Evolutionary conservation across 345 rosid species (phyloP), one percentile per base, ranked within the genome.

Genomic region (Citropsis articulata): DNA sequence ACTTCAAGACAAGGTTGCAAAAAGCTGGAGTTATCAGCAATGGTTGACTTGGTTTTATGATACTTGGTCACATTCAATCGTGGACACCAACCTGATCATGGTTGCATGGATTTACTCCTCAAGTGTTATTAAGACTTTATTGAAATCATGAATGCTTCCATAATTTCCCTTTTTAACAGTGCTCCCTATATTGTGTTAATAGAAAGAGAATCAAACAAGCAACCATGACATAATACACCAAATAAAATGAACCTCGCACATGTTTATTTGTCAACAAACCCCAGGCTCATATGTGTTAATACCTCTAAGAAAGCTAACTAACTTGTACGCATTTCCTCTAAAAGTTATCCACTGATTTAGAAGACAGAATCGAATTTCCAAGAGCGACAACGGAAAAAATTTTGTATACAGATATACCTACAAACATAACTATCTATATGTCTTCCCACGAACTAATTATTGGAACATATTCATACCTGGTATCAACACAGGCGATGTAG

Each of bases 401-500:
- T 36, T 33, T 66, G 27, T n/a, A 36, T 22, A 22, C 50, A 22
- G 13, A 13, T 45, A 66, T 21, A 66, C 25, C 70, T 19, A 66
- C 6, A 24, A 38, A 38, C 16, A 70, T 4, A 70, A 30, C 22
- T 56, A 55, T 53, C 53, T 1, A 31, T 50, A 71, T 55, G 9
- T 19, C 57, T 21, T 9, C 21, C 27, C 6, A 70, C 9, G 14
- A 71, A 8, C 45, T 40, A 68, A 53, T 30, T 7, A 35, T 18
- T 8, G 50, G 25, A 59, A 40, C n/a, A 24, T 12, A 62, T 4
- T 33, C 70, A 33, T 77, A 78, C 84, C 81, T 78, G 81, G 72
- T 28, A 66, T 25, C 45, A 66, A 57, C 67, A 69, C 8, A 69
- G 79, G 81, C 13, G 55, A 67, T 69, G 71, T 9, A 57, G 48